Evolutionary conservation across 345 rosid species (phyloP).

Genomic region (Barbarea vulgaris): DNA sequence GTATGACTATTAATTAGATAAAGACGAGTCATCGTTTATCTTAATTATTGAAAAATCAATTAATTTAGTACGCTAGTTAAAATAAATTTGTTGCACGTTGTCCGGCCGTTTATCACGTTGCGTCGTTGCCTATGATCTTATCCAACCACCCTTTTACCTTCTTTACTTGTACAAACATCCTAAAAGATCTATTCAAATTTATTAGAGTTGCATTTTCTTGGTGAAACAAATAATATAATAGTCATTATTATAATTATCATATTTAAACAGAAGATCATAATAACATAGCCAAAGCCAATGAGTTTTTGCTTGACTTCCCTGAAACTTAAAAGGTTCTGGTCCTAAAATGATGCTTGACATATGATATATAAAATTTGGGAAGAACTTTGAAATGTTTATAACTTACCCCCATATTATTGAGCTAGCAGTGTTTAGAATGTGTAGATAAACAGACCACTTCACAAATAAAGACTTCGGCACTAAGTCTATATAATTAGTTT

Average conservation of each 20-base stretch:
- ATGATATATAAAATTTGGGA: neutral
- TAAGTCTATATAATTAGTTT: neutral
- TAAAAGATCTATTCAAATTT: neutral
- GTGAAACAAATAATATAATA: too few species aligned
- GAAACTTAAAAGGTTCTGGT: neutral
- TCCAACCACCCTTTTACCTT: constrained; percentile 16
- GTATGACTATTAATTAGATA: constrained; percentile 1
- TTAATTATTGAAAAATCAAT: neutral
- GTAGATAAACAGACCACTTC: neutral
- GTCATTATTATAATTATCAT: neutral
- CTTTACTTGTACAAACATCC: constrained; percentile 8
- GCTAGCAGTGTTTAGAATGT: constrained; percentile 12
- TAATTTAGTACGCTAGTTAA: constrained; percentile 5
- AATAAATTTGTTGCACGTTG: constrained; percentile 39
- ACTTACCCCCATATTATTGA: neutral
- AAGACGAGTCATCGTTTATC: constrained; percentile 27
- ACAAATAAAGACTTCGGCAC: neutral
- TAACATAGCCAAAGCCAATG: neutral
- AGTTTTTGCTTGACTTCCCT: neutral
- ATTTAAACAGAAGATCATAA: neutral
- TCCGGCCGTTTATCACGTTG: constrained; percentile 35
- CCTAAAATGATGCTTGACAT: neutral
- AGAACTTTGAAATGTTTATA: neutral
- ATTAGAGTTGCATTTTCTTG: neutral
- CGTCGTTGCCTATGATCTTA: constrained; percentile 8